Evolutionary conservation across 192 early-diverging fungal genomes (phyloP).

Genomic region (Mortierella antarctica): DNA sequence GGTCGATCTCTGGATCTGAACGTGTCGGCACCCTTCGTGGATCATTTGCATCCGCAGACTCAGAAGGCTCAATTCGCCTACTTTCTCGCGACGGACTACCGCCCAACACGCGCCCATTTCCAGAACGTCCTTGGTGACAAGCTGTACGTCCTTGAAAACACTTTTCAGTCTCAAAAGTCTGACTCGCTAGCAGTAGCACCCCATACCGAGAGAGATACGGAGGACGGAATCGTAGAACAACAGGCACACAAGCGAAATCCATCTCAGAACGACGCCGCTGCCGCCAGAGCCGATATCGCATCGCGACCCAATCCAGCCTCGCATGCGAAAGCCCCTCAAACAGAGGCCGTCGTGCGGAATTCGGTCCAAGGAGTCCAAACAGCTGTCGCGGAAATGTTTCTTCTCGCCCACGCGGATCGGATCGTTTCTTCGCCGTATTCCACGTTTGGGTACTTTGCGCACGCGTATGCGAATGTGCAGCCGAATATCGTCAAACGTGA

Average conservation of each 20-base stretch:
- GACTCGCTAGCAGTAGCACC: not conserved
- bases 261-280: not conserved
- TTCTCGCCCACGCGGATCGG: slow-evolving; percentile 35
- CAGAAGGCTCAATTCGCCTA: slow-evolving; percentile 14
- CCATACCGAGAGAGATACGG: not conserved
- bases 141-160: slow-evolving; percentile 43
- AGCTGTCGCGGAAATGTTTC: slow-evolving; percentile 44
- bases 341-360: slow-evolving; percentile 37
- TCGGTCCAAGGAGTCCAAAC: slow-evolving; percentile 45
- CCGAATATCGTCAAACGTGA: slow-evolving; percentile 49
- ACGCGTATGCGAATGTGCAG: slow-evolving; percentile 42
- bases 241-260: not conserved
- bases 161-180: slow-evolving; percentile 21
- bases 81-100: slow-evolving; percentile 46
- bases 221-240: too few relatives aligned
- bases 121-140: slow-evolving; percentile 29
- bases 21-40: too few relatives aligned
- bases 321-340: not conserved
- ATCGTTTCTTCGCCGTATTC: slow-evolving; percentile 50
- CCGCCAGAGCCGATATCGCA: not conserved
- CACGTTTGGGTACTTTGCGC: slow-evolving; percentile 48
- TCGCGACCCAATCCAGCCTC: not conserved
- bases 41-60: not conserved
- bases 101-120: slow-evolving; percentile 43
- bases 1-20: not conserved